These are phyloP conservation scores for Aspergillus fructus DNA, from an alignment of 2,329 filamentous ascomycete species.

Conservation along the genomic window DNA sequence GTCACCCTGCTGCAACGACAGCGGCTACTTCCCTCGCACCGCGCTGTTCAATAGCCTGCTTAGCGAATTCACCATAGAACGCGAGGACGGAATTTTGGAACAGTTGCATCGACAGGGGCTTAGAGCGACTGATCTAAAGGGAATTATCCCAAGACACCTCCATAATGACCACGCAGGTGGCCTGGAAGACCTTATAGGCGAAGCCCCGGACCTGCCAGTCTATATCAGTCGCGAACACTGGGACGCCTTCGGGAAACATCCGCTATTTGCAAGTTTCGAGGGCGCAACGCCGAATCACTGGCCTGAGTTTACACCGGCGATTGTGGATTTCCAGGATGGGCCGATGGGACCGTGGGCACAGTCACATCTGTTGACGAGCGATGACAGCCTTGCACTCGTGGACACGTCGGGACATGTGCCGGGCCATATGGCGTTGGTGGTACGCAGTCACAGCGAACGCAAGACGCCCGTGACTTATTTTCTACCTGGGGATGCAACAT, in stretches of 20 bases:
- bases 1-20: neutral
- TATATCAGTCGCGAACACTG: conserved; percentile 3
- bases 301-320: neutral
- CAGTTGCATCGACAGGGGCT: neutral
- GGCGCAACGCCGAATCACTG: neutral
- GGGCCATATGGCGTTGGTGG: neutral
- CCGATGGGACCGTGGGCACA: neutral
- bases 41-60: neutral
- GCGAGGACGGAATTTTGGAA: neutral
- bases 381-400: neutral
- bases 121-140: neutral
- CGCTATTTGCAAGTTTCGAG: neutral
- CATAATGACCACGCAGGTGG: neutral
- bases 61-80: too few relatives aligned
- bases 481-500: neutral
- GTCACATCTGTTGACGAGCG: neutral
- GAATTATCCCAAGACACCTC: neutral
- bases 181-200: neutral
- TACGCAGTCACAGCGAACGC: neutral
- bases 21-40: neutral
- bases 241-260: neutral
- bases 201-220: neutral
- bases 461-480: neutral
- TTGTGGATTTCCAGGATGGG: neutral
- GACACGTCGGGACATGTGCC: neutral